These are phyloP conservation scores for Fusarium pseudograminearum DNA, from an alignment of 2,329 filamentous ascomycete species.

Conservation along the genomic window DNA sequence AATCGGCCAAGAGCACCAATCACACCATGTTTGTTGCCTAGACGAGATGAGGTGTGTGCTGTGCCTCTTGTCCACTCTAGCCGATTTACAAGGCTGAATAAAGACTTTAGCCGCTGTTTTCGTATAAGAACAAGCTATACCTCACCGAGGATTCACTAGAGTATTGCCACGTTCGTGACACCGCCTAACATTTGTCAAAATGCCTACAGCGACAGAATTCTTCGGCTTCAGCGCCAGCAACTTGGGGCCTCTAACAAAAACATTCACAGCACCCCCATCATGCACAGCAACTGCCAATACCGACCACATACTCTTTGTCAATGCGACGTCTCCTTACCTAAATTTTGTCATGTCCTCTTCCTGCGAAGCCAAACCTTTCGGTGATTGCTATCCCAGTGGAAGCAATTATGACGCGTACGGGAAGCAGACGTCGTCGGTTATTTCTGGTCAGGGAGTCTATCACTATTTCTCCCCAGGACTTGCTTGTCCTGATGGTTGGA, in stretches of 20 bases:
- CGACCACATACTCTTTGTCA: not conserved
- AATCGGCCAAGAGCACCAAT: not conserved
- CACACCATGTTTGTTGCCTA: fast-evolving
- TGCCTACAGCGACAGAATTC: slow-evolving; percentile 10
- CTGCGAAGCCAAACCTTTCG: not conserved
- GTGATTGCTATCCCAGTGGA: not conserved
- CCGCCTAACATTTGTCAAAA: fast-evolving
- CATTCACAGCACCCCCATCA: not conserved
- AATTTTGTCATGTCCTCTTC: not conserved
- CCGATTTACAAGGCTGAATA: not conserved
- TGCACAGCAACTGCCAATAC: not conserved
- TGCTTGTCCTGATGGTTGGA: slow-evolving; percentile 6
- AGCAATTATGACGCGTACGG: fast-evolving
- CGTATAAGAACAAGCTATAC: not conserved
- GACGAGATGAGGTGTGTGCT: not conserved
- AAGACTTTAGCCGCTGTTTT: not conserved
- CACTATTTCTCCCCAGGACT: slow-evolving; percentile 1
- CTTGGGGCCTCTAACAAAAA: slow-evolving; percentile 5
- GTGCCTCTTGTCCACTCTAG: not conserved
- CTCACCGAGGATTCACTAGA: not conserved
- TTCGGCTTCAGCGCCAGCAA: slow-evolving; percentile 8
- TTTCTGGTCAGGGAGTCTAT: not conserved
- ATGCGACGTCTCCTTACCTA: not conserved
- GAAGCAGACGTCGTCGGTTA: fast-evolving
- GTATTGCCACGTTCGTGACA: fast-evolving